These are phyloP conservation scores for Elongisporangium prolatum DNA, from an alignment of 352 stramenopile species.

Conservation along the genomic window DNA sequence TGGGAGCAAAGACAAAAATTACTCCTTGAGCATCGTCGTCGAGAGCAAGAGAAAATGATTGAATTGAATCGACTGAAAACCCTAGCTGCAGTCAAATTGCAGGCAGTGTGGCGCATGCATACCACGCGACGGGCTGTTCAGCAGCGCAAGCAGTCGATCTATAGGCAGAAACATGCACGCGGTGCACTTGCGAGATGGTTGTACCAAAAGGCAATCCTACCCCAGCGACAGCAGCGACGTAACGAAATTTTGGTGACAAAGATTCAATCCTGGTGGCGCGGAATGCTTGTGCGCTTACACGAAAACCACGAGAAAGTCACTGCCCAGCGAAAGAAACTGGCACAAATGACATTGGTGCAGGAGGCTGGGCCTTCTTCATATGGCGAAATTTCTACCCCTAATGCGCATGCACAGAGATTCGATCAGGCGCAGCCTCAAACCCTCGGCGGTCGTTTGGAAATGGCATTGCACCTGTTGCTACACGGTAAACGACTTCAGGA, in stretches of 20 bases:
- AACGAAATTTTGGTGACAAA: conserved; percentile 22
- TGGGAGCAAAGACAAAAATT: conserved; percentile 20
- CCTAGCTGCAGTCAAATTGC: neutral
- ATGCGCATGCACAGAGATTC: conserved; percentile 14
- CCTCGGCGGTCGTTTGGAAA: conserved; percentile 52
- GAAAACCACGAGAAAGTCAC: conserved; percentile 32
- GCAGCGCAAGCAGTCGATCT: neutral
- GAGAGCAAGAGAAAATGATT: conserved; percentile 2
- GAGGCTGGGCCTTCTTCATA: neutral
- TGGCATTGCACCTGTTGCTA: conserved; percentile 67
- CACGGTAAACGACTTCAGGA: conserved; percentile 87
- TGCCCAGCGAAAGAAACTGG: conserved; percentile 50
- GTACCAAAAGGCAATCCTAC: conserved; percentile 17
- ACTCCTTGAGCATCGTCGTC: conserved; percentile 20
- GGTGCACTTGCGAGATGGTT: conserved; percentile 12
- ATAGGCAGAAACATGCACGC: neutral
- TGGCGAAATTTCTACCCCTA: neutral
- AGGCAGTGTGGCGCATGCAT: neutral
- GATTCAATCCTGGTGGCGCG: conserved; percentile 73
- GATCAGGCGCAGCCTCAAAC: conserved; percentile 41
- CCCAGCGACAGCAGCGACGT: conserved; percentile 14
- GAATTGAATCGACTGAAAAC: neutral
- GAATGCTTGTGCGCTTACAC: conserved; percentile 50
- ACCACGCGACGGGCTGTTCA: neutral
- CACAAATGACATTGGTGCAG: conserved; percentile 42